phyloP scores from a whole-genome alignment of 305 asterid genomes.

The Andrographis paniculata region DNA sequence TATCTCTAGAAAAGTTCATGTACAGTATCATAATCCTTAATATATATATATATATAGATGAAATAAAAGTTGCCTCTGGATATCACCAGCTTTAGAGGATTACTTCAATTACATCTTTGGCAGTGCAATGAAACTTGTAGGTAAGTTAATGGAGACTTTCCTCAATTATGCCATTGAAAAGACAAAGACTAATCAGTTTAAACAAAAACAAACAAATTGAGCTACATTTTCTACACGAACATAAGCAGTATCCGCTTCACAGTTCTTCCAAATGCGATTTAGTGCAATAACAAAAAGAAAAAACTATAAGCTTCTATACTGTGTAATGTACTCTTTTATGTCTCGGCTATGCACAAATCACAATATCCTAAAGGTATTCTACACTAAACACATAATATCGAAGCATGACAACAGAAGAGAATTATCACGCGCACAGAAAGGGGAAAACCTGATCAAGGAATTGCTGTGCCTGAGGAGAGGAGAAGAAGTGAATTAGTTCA shows the following conservation, averaged over 20 bases:
- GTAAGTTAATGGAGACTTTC: no score
- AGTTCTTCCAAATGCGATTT: background rate
- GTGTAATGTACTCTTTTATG: background rate
- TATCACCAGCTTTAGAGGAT: no score
- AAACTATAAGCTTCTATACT: background rate
- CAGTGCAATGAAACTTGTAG: no score
- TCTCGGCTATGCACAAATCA: background rate
- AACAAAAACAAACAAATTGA: no score
- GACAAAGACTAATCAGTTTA: no score
- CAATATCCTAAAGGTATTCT: background rate
- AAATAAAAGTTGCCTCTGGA: no score
- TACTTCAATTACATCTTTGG: background rate
- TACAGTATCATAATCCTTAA: constrained; percentile 2
- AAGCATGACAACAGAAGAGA: constrained; percentile 3
- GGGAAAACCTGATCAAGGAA: constrained; percentile 46
- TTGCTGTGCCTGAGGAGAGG: constrained; percentile 37
- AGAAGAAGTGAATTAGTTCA: constrained; percentile 56
- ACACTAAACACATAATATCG: background rate
- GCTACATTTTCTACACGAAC: no score
- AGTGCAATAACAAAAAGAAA: background rate
- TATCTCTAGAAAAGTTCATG: constrained; percentile 1
- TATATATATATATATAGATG: no score
- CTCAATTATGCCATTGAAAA: no score
- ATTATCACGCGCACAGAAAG: background rate
- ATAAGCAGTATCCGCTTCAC: no score